Conservation (phyloP, 1,139 yeast species). For the Hansenula sp. region DNA sequence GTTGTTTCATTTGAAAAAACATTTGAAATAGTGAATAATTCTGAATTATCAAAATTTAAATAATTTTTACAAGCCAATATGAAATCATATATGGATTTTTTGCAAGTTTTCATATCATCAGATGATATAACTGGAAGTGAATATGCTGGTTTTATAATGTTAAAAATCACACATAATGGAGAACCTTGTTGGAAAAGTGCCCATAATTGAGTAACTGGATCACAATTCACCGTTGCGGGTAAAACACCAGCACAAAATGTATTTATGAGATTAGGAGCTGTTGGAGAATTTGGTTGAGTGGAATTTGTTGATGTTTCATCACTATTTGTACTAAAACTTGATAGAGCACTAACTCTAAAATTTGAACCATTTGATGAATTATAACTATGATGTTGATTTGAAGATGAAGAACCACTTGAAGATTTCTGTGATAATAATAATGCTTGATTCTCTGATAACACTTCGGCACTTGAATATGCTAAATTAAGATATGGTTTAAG, state of each 20-base stretch:
- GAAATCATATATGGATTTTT: slow-evolving; percentile 87
- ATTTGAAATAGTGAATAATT: slow-evolving; percentile 84
- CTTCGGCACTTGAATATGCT: slow-evolving; percentile 60
- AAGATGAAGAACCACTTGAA: slow-evolving; percentile 7
- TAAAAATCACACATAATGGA: slow-evolving; percentile 82
- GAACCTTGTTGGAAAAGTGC: slow-evolving; percentile 89
- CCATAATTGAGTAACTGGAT: slow-evolving; percentile 91
- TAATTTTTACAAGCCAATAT: slow-evolving; percentile 81
- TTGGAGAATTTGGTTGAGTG: slow-evolving; percentile 6
- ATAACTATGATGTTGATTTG: slow-evolving; percentile 12
- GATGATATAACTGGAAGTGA: slow-evolving; percentile 53
- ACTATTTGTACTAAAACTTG: slow-evolving; percentile 19
- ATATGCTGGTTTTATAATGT: slow-evolving; percentile 40
- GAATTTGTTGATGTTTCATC: slow-evolving; percentile 17
- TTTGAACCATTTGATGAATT: slow-evolving; percentile 11
- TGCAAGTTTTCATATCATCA: slow-evolving; percentile 80
- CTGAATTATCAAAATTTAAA: slow-evolving; percentile 72
- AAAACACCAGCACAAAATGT: slow-evolving; percentile 74
- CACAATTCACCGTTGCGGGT: slow-evolving; percentile 71
- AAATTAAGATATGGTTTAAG: slow-evolving; percentile 66
- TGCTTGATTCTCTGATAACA: slow-evolving; percentile 69
- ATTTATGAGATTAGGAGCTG: slow-evolving; percentile 30
- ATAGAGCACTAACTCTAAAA: slow-evolving; percentile 17
- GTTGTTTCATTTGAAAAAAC: slow-evolving; percentile 81
- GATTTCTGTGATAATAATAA: slow-evolving; percentile 44